Base-by-base conservation (phyloP, 2,329 filamentous ascomycete genomes). In the Cladosporium sp. region DNA sequence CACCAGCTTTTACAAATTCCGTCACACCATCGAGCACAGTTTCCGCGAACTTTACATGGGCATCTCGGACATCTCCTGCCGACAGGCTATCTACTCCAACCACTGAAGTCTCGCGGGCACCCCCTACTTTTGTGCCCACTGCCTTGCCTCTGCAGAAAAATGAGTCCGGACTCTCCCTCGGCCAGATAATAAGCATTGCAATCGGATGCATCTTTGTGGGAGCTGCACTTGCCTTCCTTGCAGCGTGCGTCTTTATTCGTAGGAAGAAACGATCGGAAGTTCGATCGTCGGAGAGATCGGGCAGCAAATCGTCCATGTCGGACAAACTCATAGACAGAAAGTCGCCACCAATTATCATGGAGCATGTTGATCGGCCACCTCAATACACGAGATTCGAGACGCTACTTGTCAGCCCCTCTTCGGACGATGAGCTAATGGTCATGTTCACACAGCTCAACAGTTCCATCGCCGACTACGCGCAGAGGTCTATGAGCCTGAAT, bases 151-250 rank as follows among this genome's bases (percentile, higher is more conserved):
- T 8, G 8, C 21, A 8, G 40, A 12, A 12, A 23, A n/a, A 11
- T n/a, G 21, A 21, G n/a, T 46, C 40, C 3, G 23, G 29, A 11
- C 52, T 56, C 10, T n/a, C 52, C 8, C 12, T 23, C 10, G 35
- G 35, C n/a, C 35, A 46, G 16, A 37, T 26, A 28, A 18, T 37
- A 16, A 37, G 56, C 5, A 23, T 59, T 44, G 56, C 56, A 7
- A 23, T 59, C 23, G 56, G 56, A n/a, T 59, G 56, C 56, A 18
- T 59, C 35, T 18, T 46, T 26, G 56, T 37, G 11, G 56, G 56
- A 18, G 23, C 28, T 16, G 16, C 44, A 21, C n/a, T 59, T 46
- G 37, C 56, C 14, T 16, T 10, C 6, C 18, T 44, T 26, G 56
- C 26, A 14, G 56, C 35, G 1, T 46, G 35, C 14, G 2, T 59